phyloP scores from a whole-genome alignment of 371 early-diverging fungal genomes.

The Chytridiales sp. region DNA sequence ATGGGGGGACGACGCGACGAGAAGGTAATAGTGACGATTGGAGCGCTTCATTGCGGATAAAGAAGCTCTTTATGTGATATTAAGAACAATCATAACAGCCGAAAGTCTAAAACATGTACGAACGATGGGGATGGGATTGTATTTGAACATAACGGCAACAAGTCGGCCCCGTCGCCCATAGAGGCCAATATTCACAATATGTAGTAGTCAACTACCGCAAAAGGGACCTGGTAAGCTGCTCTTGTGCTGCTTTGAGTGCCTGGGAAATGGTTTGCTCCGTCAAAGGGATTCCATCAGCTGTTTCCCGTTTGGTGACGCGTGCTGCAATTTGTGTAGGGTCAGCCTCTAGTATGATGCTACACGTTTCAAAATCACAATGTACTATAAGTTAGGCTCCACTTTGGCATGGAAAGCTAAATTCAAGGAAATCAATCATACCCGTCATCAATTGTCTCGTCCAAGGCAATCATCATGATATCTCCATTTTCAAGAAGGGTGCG shows the following conservation, averaged over 20 bases:
- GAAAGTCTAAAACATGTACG: too few relatives aligned
- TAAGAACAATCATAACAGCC: too few relatives aligned
- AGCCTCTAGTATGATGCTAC: slow-evolving; percentile 75
- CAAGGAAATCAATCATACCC: slow-evolving; percentile 60
- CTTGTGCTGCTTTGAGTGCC: slow-evolving; percentile 88
- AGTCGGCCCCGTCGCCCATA: too few relatives aligned
- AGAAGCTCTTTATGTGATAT: too few relatives aligned
- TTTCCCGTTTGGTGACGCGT: slow-evolving; percentile 86
- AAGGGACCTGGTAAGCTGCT: slow-evolving; percentile 77
- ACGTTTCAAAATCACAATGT: not conserved
- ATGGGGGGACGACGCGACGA: too few relatives aligned
- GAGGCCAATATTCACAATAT: too few relatives aligned
- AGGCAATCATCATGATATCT: slow-evolving; percentile 84
- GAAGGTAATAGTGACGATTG: too few relatives aligned
- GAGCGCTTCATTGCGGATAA: too few relatives aligned
- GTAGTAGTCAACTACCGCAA: too few relatives aligned
- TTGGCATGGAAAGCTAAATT: not conserved
- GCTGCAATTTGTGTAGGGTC: slow-evolving; percentile 84
- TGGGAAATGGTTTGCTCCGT: slow-evolving; percentile 89
- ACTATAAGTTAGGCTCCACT: not conserved
- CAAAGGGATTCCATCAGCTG: slow-evolving; percentile 75
- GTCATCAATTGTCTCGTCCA: slow-evolving; percentile 95
- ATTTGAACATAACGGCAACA: too few relatives aligned
- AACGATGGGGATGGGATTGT: too few relatives aligned
- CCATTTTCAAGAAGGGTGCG: slow-evolving; percentile 85